Evolutionary conservation across 2,329 filamentous ascomycete genomes (phyloP).

Genomic region (Apiospora phragmitis): DNA sequence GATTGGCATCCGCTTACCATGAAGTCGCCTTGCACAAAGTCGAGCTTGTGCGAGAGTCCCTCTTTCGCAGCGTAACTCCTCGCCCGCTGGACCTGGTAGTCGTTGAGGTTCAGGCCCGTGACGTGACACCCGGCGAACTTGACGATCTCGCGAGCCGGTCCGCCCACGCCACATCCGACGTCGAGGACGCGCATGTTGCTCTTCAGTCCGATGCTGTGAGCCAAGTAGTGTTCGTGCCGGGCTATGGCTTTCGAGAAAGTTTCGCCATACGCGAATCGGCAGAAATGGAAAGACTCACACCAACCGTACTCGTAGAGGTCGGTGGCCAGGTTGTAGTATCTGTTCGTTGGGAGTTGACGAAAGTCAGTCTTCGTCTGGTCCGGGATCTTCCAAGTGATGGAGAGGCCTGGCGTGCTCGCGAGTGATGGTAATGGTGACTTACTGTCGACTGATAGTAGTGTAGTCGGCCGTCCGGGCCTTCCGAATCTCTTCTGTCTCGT

Average conservation of each 20-base stretch:
- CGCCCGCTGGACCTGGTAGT: slow-evolving; percentile 77
- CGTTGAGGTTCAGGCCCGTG: slow-evolving; percentile 76
- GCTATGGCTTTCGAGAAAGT: slow-evolving; percentile 72
- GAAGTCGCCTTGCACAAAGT: slow-evolving; percentile 74
- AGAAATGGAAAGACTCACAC: slow-evolving; percentile 77
- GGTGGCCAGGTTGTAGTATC: slow-evolving; percentile 74
- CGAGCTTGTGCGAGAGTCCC: slow-evolving; percentile 63
- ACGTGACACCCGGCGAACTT: slow-evolving; percentile 71
- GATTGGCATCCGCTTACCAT: slow-evolving; percentile 51
- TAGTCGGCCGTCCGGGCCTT: slow-evolving; percentile 68
- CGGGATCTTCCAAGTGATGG: no score
- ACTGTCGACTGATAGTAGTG: slow-evolving; percentile 71
- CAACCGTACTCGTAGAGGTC: slow-evolving; percentile 77
- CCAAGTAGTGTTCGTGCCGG: slow-evolving; percentile 76
- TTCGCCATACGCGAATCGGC: slow-evolving; percentile 70
- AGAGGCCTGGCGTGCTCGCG: background rate
- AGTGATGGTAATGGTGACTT: slow-evolving; percentile 31
- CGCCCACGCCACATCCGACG: slow-evolving; percentile 76
- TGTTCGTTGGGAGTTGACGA: slow-evolving; percentile 27
- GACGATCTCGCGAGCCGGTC: slow-evolving; percentile 73
- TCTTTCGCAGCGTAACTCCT: slow-evolving; percentile 67
- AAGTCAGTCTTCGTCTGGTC: background rate
- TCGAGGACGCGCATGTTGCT: slow-evolving; percentile 70
- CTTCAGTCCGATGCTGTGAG: slow-evolving; percentile 67
- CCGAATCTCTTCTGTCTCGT: slow-evolving; percentile 62